Conservation (phyloP, 106 monocot genomes). For the Dioscorea zingiberensis region DNA sequence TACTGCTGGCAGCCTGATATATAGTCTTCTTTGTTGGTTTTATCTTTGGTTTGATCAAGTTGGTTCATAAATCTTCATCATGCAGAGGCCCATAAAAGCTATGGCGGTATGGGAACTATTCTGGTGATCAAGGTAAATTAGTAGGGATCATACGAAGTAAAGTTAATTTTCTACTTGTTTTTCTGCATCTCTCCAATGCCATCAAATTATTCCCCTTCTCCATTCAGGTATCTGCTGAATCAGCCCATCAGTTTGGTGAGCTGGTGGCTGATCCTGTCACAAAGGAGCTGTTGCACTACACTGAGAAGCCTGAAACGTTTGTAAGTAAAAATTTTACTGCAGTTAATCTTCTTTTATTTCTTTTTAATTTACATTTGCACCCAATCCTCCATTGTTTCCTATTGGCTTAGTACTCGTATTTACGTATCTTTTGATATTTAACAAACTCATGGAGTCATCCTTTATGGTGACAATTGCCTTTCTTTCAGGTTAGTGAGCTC, state of each 20-base stretch:
- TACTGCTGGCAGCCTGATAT: too few species aligned
- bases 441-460: neutral
- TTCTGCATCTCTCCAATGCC: neutral
- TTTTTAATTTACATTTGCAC: neutral
- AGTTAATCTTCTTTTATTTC: neutral
- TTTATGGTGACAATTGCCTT: constrained; percentile 6
- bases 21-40: too few species aligned
- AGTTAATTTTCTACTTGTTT: too few species aligned
- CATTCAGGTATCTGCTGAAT: constrained; percentile 11
- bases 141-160: too few species aligned
- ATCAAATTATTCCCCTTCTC: neutral
- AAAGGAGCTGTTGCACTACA: constrained; percentile 10
- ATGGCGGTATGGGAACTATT: constrained; percentile 60
- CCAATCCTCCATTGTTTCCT: neutral
- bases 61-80: neutral
- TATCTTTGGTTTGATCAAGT: too few species aligned
- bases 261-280: constrained; percentile 9
- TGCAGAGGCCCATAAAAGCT: constrained; percentile 56
- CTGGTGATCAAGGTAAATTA: constrained; percentile 7
- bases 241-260: constrained; percentile 14
- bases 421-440: neutral
- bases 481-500: constrained; percentile 80
- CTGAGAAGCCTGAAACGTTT: constrained; percentile 60
- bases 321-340: constrained; percentile 33
- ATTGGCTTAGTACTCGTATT: neutral